A percentile compares a stretch with the other conserved stretches of the same genome.
These are phyloP conservation scores for Sphenostylis stenocarpa DNA, from an alignment of 306 rosid genomes.

Conservation along the genomic window DNA sequence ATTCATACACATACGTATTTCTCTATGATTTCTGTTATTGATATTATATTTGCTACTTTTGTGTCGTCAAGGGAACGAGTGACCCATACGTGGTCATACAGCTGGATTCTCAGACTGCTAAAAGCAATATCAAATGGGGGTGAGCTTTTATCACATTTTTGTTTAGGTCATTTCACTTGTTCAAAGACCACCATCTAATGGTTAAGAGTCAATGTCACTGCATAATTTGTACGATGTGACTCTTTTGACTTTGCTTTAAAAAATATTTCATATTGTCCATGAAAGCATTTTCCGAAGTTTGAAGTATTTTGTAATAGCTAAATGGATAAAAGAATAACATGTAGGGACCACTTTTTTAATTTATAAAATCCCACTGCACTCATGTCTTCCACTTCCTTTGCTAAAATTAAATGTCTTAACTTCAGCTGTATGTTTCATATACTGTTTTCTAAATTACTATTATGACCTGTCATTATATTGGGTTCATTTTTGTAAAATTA, in stretches of 20 bases:
- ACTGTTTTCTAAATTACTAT: constrained; percentile 21
- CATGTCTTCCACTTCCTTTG: constrained; percentile 4
- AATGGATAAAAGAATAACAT: constrained; percentile 12
- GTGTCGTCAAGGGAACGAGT: constrained; percentile 81
- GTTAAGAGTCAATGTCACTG: neutral
- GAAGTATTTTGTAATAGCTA: neutral
- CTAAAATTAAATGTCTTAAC: constrained; percentile 9
- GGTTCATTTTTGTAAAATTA: constrained; percentile 27
- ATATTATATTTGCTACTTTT: constrained; percentile 15
- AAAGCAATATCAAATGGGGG: constrained; percentile 95
- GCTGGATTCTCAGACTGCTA: constrained; percentile 78
- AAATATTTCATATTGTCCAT: neutral
- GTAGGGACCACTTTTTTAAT: neutral
- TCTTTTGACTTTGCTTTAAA: constrained; percentile 17
- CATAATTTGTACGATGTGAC: neutral
- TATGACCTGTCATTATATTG: neutral
- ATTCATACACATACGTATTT: neutral
- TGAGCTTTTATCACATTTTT: constrained; percentile 39
- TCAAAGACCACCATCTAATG: constrained; percentile 4
- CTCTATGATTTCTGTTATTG: constrained; percentile 17
- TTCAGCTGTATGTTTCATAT: constrained; percentile 14
- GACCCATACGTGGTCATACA: constrained; percentile 88
- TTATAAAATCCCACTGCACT: neutral
- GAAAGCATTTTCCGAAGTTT: neutral
- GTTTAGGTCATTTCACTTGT: constrained; percentile 10